phyloP scores from a whole-genome alignment of 2,329 filamentous ascomycete species.

The Monosporascus sp. region DNA sequence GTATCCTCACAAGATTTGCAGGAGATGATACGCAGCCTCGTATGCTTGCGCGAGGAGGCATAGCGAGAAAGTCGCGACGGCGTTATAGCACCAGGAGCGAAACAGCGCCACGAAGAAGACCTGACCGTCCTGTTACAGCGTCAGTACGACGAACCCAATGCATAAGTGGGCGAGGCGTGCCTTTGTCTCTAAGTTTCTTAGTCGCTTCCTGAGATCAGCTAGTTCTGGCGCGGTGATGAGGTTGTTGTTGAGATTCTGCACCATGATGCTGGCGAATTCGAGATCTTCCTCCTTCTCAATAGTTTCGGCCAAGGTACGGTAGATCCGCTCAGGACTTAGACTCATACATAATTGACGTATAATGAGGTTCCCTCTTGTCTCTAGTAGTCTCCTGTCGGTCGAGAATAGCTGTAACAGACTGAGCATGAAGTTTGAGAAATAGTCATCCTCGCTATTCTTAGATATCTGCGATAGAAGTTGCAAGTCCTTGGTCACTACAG shows the following conservation, averaged over 20 bases:
- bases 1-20: slow-evolving; percentile 77
- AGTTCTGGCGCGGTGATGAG: slow-evolving; percentile 95
- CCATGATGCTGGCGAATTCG: slow-evolving; percentile 99
- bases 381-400: slow-evolving; percentile 84
- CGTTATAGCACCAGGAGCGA: slow-evolving; percentile 97
- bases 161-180: slow-evolving; percentile 33
- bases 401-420: slow-evolving; percentile 93
- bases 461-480: slow-evolving; percentile 95
- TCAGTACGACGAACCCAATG: slow-evolving; percentile 4
- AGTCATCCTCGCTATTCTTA: slow-evolving; percentile 91
- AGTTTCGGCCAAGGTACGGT: slow-evolving; percentile 90
- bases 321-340: slow-evolving; percentile 90
- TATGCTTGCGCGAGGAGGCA: slow-evolving; percentile 95
- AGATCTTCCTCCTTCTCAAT: slow-evolving; percentile 97
- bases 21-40: slow-evolving; percentile 91
- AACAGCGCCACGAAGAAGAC: slow-evolving; percentile 93
- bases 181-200: slow-evolving; percentile 86
- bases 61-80: slow-evolving; percentile 93
- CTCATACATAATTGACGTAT: slow-evolving; percentile 93
- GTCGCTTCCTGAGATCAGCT: slow-evolving; percentile 79
- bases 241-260: slow-evolving; percentile 98
- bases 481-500: slow-evolving; percentile 90
- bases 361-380: slow-evolving; percentile 91
- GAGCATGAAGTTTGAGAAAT: slow-evolving; percentile 98
- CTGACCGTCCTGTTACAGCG: slow-evolving; percentile 68